Evolutionary conservation across 2,329 filamentous ascomycete species (phyloP).

Genomic region (Colletotrichum musicola): DNA sequence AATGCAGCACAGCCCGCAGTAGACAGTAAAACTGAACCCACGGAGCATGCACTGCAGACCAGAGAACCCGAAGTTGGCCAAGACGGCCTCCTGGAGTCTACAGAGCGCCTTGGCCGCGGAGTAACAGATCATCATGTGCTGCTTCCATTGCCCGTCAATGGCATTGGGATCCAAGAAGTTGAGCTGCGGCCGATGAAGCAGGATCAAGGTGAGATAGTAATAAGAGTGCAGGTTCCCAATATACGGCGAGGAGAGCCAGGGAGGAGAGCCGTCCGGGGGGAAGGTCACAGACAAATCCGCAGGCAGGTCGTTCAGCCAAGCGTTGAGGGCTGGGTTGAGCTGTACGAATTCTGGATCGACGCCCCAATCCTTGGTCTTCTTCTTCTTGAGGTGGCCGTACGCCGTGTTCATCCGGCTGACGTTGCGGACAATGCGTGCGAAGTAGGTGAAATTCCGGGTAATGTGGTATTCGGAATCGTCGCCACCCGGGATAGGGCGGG

Average conservation of each 20-base stretch:
- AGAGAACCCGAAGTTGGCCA: constrained; percentile 80
- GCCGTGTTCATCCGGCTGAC: constrained; percentile 82
- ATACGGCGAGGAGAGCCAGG: constrained; percentile 88
- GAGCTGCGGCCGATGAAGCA: constrained; percentile 89
- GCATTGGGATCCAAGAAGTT: constrained; percentile 80
- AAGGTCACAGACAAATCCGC: constrained; percentile 83
- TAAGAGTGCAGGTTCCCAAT: constrained; percentile 92
- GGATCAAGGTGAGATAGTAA: constrained; percentile 85
- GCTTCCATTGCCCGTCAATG: constrained; percentile 83
- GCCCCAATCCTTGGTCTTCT: constrained; percentile 81
- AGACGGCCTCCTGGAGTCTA: constrained; percentile 85
- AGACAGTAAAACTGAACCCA: constrained; percentile 96
- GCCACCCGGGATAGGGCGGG: constrained; percentile 71
- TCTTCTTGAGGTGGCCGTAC: constrained; percentile 80
- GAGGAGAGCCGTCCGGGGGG: constrained; percentile 81
- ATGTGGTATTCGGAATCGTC: constrained; percentile 82
- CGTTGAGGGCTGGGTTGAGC: constrained; percentile 80
- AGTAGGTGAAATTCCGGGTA: constrained; percentile 87
- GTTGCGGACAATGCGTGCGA: constrained; percentile 81
- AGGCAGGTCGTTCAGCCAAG: constrained; percentile 83
- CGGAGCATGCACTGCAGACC: constrained; percentile 93
- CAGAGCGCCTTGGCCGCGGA: constrained; percentile 87
- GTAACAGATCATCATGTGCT: constrained; percentile 89
- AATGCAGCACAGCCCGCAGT: constrained; percentile 89
- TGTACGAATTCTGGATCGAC: constrained; percentile 85